Evolutionary conservation across 345 rosid genomes (phyloP), one percentile per base, ranked within the genome.

Genomic region (Bruguiera parviflora): DNA sequence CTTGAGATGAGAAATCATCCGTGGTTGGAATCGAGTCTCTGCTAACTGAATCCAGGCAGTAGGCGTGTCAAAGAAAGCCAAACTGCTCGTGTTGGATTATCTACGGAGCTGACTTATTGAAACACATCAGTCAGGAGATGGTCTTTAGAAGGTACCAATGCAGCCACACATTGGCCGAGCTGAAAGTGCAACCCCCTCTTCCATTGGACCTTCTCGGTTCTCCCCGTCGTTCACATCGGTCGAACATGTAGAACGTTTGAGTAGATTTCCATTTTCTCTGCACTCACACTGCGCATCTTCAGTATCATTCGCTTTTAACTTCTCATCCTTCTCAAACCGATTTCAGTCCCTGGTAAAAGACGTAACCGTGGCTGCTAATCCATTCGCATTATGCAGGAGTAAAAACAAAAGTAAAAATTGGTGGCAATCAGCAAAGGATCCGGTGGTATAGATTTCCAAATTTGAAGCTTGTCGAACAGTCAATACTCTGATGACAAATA

Each of bases 271-370:
- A 1, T n/a, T 63, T 9, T 62, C 79, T 3, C 28, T 49, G 20
- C 56, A 20, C 47, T 82, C 77, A 32, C 92, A 88, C n/a, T 53
- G 25, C 22, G 68, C 71, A 82, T 75, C 47, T 1, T 91, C 71
- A 16, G 64, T 55, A 73, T 89, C 97, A 1, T 72, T 82, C 6
- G 86, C 82, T 78, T 78, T 83, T 77, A 91, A 72, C 11, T 73
- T 71, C 55, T 87, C 88, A 62, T 86, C 92, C 82, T 77, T 89
- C 20, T 87, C 90, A 49, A 88, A 94, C 61, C 77, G 71, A 35
- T 78, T 91, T 96, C 98, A 91, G 4, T 96, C 98, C 78, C 85
- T 84, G 0, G 95, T 88, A 80, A 91, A 94, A 89, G 28, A 94
- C 92, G 57, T 82, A 89, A 76, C 95, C 88, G 68, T 87, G 95